Conservation (phyloP, 768 basidiomycete genomes). For the Solioccasus polychromus region DNA sequence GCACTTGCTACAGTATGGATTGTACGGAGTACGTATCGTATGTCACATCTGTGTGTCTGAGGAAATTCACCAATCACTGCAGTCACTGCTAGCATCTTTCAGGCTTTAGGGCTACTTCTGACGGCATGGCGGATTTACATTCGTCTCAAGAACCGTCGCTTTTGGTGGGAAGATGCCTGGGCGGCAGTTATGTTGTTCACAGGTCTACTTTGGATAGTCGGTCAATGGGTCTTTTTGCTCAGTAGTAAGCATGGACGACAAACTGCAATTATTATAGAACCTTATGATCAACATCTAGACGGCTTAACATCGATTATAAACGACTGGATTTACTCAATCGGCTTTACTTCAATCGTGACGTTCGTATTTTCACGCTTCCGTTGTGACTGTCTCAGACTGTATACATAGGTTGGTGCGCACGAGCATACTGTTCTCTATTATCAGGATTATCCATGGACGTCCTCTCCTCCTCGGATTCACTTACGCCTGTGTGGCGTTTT, state of each 20-base stretch:
- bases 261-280: background rate
- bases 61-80: background rate
- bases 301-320: constrained; percentile 4
- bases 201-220: constrained; percentile 10
- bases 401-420: constrained; percentile 13
- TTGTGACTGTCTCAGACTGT: background rate
- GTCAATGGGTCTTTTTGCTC: constrained; percentile 8
- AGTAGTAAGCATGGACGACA: constrained; percentile 1
- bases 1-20: background rate
- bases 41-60: background rate
- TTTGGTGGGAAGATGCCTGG: no score
- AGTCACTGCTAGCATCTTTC: constrained; percentile 12
- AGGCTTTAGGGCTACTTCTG: constrained; percentile 12
- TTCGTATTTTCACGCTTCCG: background rate
- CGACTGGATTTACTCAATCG: constrained; percentile 11
- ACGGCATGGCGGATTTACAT: constrained; percentile 20
- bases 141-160: constrained; percentile 14
- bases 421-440: constrained; percentile 21
- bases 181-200: constrained; percentile 9
- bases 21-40: constrained; percentile 5
- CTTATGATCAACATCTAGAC: constrained; percentile 3
- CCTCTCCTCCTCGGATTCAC: constrained; percentile 7
- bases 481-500: constrained; percentile 7
- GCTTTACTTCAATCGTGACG: constrained; percentile 9
- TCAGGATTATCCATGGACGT: constrained; percentile 10